phyloP scores from a whole-genome alignment of 345 rosid species.

The Gossypium mustelinum region DNA sequence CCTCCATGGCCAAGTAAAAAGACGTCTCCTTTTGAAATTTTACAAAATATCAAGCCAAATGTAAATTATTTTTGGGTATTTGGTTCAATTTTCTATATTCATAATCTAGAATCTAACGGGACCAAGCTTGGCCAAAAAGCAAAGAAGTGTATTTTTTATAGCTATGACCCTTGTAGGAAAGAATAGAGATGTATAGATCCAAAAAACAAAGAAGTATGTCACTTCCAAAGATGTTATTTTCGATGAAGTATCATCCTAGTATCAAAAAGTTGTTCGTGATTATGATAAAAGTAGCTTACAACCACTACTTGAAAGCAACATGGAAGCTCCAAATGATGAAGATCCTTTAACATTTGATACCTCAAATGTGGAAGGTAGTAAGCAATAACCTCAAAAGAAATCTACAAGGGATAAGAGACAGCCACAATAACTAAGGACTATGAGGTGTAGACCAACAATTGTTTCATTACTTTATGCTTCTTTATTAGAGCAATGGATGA shows the following conservation, averaged over 20 bases:
- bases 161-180: constrained; percentile 22
- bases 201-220: not conserved
- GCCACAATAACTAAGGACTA: not conserved
- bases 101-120: not conserved
- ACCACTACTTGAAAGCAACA: too few relatives aligned
- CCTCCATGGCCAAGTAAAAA: not conserved
- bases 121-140: constrained; percentile 18
- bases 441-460: not conserved
- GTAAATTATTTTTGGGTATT: constrained; percentile 12
- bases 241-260: constrained; percentile 16
- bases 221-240: constrained; percentile 15
- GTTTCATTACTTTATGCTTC: not conserved
- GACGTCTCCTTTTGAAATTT: not conserved
- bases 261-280: not conserved
- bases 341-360: too few relatives aligned
- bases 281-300: not conserved
- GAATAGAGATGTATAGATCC: constrained; percentile 21
- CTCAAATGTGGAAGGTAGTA: too few relatives aligned
- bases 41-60: constrained; percentile 9
- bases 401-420: not conserved
- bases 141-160: constrained; percentile 14
- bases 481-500: not conserved
- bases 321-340: too few relatives aligned
- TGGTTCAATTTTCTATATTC: constrained; percentile 17
- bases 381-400: too few relatives aligned